phyloP scores from a whole-genome alignment of 2,329 filamentous ascomycete species.

The Diaporthe citrichinensis region DNA sequence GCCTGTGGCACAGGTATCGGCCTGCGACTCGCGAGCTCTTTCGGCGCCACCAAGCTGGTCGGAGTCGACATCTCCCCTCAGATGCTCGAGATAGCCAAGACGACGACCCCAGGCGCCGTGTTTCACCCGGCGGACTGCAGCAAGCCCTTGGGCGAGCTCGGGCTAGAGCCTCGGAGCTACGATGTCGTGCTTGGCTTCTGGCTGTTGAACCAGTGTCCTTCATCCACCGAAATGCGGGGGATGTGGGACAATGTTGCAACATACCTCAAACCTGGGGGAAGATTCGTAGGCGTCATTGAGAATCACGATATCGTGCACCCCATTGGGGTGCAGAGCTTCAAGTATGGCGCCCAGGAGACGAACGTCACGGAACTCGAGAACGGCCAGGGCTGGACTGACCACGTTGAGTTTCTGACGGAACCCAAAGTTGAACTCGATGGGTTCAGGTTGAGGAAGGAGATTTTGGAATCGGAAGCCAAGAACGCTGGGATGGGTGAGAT shows the following conservation, averaged over 20 bases:
- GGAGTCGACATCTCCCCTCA: constrained; percentile 12
- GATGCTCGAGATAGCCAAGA: constrained; percentile 10
- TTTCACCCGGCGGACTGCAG: constrained; percentile 25
- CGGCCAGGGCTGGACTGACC: not conserved
- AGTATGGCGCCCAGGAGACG: constrained; percentile 8
- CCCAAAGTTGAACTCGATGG: not conserved
- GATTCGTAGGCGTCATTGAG: not conserved
- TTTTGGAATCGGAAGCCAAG: not conserved
- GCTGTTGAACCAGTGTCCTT: constrained; percentile 13
- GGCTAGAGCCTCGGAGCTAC: not conserved
- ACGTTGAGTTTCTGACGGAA: not conserved
- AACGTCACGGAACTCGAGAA: not conserved
- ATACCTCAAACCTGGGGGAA: not conserved
- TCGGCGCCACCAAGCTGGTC: not conserved
- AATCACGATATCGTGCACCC: constrained; percentile 13
- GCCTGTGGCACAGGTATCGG: constrained; percentile 20
- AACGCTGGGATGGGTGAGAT: not conserved
- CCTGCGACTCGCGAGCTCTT: not conserved
- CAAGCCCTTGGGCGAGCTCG: not conserved
- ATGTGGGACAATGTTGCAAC: constrained; percentile 10
- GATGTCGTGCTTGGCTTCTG: constrained; percentile 23
- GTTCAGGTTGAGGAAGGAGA: constrained; percentile 9
- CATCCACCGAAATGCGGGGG: not conserved
- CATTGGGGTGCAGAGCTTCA: not conserved
- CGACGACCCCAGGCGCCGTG: not conserved